Evolutionary conservation across 805 yeast species (phyloP).

Genomic region (Yarrowia porcina): DNA sequence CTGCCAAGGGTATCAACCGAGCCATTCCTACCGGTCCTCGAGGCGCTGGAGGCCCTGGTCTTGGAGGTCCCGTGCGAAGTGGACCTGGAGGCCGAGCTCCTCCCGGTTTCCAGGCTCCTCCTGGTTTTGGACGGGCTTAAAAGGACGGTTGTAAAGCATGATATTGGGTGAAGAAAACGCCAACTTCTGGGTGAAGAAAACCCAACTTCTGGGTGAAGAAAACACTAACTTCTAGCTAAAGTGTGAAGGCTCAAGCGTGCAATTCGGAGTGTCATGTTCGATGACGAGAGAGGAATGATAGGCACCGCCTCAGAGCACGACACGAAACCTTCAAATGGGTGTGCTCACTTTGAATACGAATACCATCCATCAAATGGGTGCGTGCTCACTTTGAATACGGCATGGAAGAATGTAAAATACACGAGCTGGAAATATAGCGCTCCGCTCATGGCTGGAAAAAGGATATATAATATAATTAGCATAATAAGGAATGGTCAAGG

Average conservation of each 20-base stretch:
- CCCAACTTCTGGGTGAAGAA: too few relatives aligned
- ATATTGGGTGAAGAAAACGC: too few relatives aligned
- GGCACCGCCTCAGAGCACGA: too few relatives aligned
- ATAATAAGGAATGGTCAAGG: background rate
- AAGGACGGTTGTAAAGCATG: background rate
- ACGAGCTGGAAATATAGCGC: background rate
- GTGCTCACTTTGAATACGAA: too few relatives aligned
- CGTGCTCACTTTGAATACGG: too few relatives aligned
- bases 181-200: too few relatives aligned
- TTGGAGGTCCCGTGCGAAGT: slow-evolving; percentile 35
- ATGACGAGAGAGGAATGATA: background rate
- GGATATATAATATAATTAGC: slow-evolving; percentile 1
- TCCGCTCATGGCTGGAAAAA: background rate
- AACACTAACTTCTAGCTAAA: too few relatives aligned
- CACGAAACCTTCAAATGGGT: too few relatives aligned
- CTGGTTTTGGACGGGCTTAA: slow-evolving; percentile 38
- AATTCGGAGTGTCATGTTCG: background rate
- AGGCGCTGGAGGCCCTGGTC: slow-evolving; percentile 35
- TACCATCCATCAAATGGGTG: too few relatives aligned
- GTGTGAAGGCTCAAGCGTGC: too few relatives aligned
- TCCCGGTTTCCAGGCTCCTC: slow-evolving; percentile 35
- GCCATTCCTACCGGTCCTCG: slow-evolving; percentile 38
- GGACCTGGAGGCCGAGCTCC: slow-evolving; percentile 33
- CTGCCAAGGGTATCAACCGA: slow-evolving; percentile 38
- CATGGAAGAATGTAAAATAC: too few relatives aligned